Conservation (phyloP, 257 asterid species). For the Petunia secreta region DNA sequence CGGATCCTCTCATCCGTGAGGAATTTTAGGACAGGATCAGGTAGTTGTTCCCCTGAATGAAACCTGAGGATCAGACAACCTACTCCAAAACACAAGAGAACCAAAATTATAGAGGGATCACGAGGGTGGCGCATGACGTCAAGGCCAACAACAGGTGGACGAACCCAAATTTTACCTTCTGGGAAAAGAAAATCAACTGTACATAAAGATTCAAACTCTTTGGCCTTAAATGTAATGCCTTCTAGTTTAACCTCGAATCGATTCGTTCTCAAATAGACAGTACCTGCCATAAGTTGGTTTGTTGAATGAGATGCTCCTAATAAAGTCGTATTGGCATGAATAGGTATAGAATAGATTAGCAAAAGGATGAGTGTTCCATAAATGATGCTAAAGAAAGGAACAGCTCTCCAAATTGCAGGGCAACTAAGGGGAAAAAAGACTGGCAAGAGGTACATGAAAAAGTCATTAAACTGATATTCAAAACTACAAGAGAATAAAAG, state of each 20-base stretch:
- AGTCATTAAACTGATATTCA: background rate
- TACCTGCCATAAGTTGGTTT: constrained; percentile 62
- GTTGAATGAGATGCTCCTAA: background rate
- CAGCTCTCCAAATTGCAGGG: background rate
- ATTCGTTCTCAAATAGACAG: constrained; percentile 69
- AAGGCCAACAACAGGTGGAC: constrained; percentile 73
- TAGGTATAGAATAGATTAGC: background rate
- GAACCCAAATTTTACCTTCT: constrained; percentile 60
- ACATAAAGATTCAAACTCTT: constrained; percentile 74
- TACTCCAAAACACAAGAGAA: constrained; percentile 72
- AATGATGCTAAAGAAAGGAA: background rate
- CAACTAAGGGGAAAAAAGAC: background rate
- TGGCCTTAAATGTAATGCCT: constrained; percentile 78
- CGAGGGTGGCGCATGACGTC: constrained; percentile 90
- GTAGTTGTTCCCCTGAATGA: constrained; percentile 52
- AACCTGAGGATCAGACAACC: constrained; percentile 79
- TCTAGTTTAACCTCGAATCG: constrained; percentile 83
- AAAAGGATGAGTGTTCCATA: constrained; percentile 17
- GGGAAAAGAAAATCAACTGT: constrained; percentile 77
- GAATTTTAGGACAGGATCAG: constrained; percentile 52
- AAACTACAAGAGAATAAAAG: background rate
- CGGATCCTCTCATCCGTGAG: constrained; percentile 67
- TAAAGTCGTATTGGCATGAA: background rate
- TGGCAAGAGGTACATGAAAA: constrained; percentile 4
- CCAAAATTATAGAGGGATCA: constrained; percentile 55